phyloP scores from a whole-genome alignment of 441 rosid genomes.

The Metrosideros polymorpha region DNA sequence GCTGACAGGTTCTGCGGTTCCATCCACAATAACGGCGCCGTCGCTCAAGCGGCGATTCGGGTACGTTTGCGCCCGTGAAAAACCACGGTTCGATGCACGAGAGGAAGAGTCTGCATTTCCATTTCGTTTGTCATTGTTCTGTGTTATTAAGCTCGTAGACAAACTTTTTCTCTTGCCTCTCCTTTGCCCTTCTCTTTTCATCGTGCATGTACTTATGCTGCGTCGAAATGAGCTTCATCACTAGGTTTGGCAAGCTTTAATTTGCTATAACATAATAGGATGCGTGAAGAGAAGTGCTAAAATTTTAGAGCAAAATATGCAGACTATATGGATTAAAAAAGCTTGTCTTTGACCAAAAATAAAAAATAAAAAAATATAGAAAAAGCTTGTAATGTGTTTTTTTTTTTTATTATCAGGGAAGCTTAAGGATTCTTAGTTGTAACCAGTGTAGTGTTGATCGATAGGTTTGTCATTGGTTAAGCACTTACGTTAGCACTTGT shows the following conservation, averaged over 20 bases:
- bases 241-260: background rate
- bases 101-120: background rate
- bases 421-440: no score
- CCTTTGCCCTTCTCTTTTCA: background rate
- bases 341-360: no score
- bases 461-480: background rate
- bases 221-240: background rate
- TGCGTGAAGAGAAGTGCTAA: background rate
- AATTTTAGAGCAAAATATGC: background rate
- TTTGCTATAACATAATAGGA: background rate
- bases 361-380: no score
- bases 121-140: background rate
- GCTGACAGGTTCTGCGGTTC: constrained; percentile 5
- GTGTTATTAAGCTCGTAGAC: background rate
- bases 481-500: background rate
- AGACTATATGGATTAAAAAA: background rate
- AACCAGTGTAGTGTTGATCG: no score
- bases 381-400: background rate
- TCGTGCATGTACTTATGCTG: background rate
- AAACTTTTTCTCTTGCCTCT: background rate
- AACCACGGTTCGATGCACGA: background rate
- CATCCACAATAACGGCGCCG: constrained; percentile 8
- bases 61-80: constrained; percentile 12
- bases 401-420: no score
- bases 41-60: constrained; percentile 35